A percentile compares a stretch with the other conserved stretches of the same genome.
Evolutionary conservation across 1,284 basidiomycete genomes (phyloP).

Genomic region (Apiotrichum montevideense): DNA sequence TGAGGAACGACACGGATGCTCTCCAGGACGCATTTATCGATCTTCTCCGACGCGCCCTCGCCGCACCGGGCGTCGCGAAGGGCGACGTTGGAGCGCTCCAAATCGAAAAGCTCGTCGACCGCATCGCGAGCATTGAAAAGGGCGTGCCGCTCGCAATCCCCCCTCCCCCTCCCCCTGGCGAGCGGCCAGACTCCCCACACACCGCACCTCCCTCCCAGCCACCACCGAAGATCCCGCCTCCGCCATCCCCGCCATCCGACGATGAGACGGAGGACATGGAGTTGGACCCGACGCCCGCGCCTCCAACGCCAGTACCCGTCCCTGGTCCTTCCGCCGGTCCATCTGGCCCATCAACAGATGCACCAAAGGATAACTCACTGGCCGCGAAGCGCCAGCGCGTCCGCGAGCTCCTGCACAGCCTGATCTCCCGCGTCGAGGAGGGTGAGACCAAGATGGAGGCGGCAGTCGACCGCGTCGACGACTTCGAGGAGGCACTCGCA

Average conservation of each 20-base stretch:
- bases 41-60: slow-evolving; percentile 1
- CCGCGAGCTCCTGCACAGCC: neutral
- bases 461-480: neutral
- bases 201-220: neutral
- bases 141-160: too few relatives aligned
- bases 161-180: too few relatives aligned
- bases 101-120: slow-evolving; percentile 1
- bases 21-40: slow-evolving; percentile 3
- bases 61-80: neutral
- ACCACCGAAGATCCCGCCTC: neutral
- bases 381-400: neutral
- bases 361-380: neutral
- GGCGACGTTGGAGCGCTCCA: neutral
- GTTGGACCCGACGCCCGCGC: too few relatives aligned
- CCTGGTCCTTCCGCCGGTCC: neutral
- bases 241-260: neutral
- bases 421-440: neutral
- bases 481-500: neutral
- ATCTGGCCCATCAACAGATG: neutral
- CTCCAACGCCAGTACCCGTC: neutral
- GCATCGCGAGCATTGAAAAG: neutral
- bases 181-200: neutral
- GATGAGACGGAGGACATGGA: neutral
- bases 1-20: neutral
- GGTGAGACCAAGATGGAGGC: neutral